Conservation (phyloP, 2,329 filamentous ascomycete genomes). For the Atkinsonella hypoxylon region DNA sequence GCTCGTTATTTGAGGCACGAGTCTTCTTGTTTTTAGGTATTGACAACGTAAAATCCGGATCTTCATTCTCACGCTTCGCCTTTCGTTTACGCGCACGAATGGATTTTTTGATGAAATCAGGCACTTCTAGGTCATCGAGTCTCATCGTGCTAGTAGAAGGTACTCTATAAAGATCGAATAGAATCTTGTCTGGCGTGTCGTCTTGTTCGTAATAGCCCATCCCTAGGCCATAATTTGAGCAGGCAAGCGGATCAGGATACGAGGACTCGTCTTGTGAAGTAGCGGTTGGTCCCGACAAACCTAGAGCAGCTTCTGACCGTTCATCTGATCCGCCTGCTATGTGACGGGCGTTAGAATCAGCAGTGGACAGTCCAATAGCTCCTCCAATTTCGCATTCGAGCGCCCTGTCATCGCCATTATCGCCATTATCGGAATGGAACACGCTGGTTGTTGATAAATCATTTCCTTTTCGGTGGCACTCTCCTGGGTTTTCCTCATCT, state of each 20-base stretch:
- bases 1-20: constrained; percentile 16
- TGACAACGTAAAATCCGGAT: constrained; percentile 39
- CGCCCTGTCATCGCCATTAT: not conserved
- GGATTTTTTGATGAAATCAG: constrained; percentile 43
- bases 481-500: constrained; percentile 9
- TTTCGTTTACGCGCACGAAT: constrained; percentile 41
- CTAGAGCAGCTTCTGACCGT: not conserved
- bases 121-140: constrained; percentile 33
- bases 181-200: constrained; percentile 42
- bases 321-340: not conserved
- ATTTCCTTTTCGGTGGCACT: constrained; percentile 1
- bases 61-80: constrained; percentile 38
- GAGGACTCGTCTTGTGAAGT: constrained; percentile 16
- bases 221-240: constrained; percentile 39
- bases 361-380: not conserved
- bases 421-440: not conserved
- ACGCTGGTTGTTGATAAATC: not conserved
- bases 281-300: not conserved
- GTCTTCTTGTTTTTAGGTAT: constrained; percentile 32
- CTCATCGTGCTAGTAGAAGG: constrained; percentile 33
- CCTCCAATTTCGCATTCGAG: not conserved
- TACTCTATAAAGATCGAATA: constrained; percentile 47
- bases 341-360: not conserved
- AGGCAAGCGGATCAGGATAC: constrained; percentile 38
- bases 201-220: constrained; percentile 51